Percentiles rank a stretch among this genome's conserved stretches.
phyloP scores from a whole-genome alignment of 192 early-diverging fungal species.

The Phycomyces blakesleeanus region DNA sequence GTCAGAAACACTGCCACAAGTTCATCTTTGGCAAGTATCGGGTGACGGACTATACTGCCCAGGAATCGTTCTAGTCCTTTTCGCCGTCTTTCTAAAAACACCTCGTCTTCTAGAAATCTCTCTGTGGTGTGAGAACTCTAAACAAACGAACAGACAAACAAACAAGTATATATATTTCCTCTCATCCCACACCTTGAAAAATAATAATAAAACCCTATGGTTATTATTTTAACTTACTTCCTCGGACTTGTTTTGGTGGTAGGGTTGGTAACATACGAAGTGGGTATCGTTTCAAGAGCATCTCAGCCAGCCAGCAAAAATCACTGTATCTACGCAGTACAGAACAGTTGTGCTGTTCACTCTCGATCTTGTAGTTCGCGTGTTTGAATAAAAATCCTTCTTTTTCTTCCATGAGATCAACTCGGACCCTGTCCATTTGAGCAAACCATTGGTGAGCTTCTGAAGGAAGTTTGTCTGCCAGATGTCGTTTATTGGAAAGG shows the following conservation, averaged over 20 bases:
- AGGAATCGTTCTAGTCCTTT: constrained; percentile 69
- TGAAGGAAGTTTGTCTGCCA: constrained; percentile 12
- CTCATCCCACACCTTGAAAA: too few relatives aligned
- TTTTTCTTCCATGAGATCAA: constrained; percentile 46
- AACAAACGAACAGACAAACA: too few relatives aligned
- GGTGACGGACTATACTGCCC: constrained; percentile 70
- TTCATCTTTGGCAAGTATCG: constrained; percentile 62
- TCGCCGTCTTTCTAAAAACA: constrained; percentile 67
- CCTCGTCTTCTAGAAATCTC: constrained; percentile 40
- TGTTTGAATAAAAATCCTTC: constrained; percentile 74
- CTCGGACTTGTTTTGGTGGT: constrained; percentile 85
- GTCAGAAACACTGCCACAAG: constrained; percentile 62
- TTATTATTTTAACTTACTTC: constrained; percentile 38
- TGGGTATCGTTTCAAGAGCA: constrained; percentile 76
- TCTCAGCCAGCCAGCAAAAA: constrained; percentile 85
- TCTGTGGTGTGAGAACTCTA: constrained; percentile 8
- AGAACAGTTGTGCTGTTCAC: constrained; percentile 47
- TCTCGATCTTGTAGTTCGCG: constrained; percentile 85
- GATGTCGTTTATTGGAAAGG: neutral
- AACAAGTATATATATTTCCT: too few relatives aligned
- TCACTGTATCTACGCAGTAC: constrained; percentile 88
- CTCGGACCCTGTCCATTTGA: constrained; percentile 51
- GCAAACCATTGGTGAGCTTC: constrained; percentile 53
- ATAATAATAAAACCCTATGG: neutral
- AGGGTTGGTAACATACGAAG: constrained; percentile 77